Evolutionary conservation across 2,329 filamentous ascomycete genomes (phyloP).

Genomic region (Trichoderma aggressivum): DNA sequence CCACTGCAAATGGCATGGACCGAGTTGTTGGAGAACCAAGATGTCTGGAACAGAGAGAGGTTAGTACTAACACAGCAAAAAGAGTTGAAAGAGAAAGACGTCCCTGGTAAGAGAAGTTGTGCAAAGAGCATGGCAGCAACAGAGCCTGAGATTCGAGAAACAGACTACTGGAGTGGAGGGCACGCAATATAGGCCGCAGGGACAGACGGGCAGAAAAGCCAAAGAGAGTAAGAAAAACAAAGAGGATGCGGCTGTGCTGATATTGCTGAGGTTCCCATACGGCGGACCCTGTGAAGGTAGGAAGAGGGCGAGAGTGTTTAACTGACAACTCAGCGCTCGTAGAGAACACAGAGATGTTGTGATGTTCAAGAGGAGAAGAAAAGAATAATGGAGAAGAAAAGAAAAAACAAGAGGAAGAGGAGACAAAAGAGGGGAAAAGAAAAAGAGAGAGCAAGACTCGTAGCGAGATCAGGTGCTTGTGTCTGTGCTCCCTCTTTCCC

Average conservation of each 20-base stretch:
- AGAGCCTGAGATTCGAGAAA: not conserved
- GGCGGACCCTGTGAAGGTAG: not conserved
- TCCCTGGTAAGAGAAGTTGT: not conserved
- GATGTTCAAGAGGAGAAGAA: not conserved
- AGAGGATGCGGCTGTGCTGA: not conserved
- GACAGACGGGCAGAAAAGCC: not conserved
- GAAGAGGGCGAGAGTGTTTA: not conserved
- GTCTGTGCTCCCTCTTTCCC: not conserved
- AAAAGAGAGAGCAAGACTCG: not conserved
- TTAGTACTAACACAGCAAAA: not conserved
- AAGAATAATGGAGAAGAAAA: not conserved
- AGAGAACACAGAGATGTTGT: not conserved
- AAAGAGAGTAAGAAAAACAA: not conserved
- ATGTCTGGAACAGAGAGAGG: not conserved
- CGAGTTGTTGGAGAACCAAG: not conserved
- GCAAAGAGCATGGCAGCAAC: not conserved
- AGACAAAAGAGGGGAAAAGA: not conserved
- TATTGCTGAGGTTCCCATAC: not conserved
- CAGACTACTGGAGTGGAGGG: not conserved
- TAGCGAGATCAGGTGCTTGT: not conserved
- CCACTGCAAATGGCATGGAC: not conserved
- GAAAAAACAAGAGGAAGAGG: not conserved
- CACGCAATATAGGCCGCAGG: not conserved
- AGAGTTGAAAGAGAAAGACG: not conserved
- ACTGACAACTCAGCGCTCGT: not conserved